These are phyloP conservation scores for Fraxinus sp. DNA, from an alignment of 305 asterid genomes.

Conservation along the genomic window DNA sequence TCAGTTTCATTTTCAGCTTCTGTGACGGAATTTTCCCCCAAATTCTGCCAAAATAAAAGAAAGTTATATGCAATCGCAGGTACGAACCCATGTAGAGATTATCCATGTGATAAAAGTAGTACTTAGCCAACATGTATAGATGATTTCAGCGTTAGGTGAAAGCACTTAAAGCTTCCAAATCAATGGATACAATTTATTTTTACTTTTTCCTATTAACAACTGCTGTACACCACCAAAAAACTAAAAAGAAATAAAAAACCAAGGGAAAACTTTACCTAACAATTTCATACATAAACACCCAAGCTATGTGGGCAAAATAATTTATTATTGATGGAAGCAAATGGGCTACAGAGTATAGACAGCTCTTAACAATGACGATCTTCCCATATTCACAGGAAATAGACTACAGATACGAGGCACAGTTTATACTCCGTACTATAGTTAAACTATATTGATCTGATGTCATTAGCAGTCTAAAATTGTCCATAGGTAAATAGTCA, in stretches of 20 bases:
- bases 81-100: background rate
- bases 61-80: constrained; percentile 21
- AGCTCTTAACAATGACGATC: constrained; percentile 9
- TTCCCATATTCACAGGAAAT: constrained; percentile 3
- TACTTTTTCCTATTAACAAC: background rate
- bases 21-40: constrained; percentile 35
- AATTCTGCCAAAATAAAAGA: constrained; percentile 50
- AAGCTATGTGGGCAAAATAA: background rate
- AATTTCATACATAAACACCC: background rate
- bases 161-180: background rate
- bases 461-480: background rate
- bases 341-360: background rate
- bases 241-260: background rate
- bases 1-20: constrained; percentile 47
- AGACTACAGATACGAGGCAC: background rate
- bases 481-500: background rate
- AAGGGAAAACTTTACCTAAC: background rate
- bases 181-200: background rate
- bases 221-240: background rate
- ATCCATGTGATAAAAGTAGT: background rate
- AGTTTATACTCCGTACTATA: background rate
- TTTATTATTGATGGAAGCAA: background rate
- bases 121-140: constrained; percentile 11
- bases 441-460: background rate
- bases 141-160: background rate